phyloP scores from a whole-genome alignment of 148 eudicot species.

The Tetragonia tetragonoides region DNA sequence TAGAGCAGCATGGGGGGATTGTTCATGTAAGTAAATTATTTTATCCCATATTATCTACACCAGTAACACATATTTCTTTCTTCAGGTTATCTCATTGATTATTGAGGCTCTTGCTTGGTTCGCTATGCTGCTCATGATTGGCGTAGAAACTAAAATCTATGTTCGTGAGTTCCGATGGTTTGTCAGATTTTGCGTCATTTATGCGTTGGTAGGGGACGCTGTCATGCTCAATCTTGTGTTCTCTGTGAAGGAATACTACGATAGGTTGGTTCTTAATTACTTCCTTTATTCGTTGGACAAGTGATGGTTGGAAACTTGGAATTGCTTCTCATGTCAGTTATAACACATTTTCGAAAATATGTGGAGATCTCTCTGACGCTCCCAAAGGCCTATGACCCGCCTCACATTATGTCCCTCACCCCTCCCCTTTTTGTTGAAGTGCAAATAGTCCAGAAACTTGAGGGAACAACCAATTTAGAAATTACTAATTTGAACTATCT shows the following conservation, averaged over 20 bases:
- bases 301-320: background rate
- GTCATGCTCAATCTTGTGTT: conserved; percentile 78
- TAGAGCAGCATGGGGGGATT: no score
- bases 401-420: no score
- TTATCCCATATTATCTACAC: background rate
- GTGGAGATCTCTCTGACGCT: background rate
- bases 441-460: no score
- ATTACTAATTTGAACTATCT: no score
- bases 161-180: conserved; percentile 81
- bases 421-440: no score
- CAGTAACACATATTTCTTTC: conserved; percentile 7
- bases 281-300: background rate
- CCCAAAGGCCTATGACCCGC: background rate
- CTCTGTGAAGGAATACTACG: conserved; percentile 62
- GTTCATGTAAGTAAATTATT: background rate
- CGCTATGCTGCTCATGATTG: conserved; percentile 69
- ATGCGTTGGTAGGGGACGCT: conserved; percentile 76
- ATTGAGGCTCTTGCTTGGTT: conserved; percentile 85
- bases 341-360: background rate
- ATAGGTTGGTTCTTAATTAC: conserved; percentile 43
- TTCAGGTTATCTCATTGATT: conserved; percentile 60
- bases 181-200: conserved; percentile 74
- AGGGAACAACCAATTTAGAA: no score
- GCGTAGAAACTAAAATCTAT: conserved; percentile 77
- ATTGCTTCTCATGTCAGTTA: background rate